Conservation (phyloP, 208 protist species). For the Leishmania amazonensis region DNA sequence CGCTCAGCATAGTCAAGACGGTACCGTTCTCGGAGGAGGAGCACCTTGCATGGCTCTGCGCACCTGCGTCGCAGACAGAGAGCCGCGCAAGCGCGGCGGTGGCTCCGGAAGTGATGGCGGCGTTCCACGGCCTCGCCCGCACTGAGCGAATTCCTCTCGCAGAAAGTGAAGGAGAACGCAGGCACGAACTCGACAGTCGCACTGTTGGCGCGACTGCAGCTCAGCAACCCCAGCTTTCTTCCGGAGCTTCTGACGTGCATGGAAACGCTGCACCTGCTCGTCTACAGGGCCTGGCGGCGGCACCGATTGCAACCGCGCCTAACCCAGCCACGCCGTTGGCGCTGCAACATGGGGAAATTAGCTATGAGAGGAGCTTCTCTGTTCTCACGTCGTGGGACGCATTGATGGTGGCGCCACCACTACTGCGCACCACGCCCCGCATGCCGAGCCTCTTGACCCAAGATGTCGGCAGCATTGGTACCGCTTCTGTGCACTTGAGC, state of each 20-base stretch:
- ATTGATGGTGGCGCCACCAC: constrained; percentile 20
- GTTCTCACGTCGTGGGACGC: constrained; percentile 24
- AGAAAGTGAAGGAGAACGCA: neutral
- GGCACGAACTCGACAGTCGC: neutral
- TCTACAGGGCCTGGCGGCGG: neutral
- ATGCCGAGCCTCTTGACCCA: neutral
- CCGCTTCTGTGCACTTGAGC: neutral
- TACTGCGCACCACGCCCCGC: constrained; percentile 4
- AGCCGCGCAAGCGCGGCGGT: neutral
- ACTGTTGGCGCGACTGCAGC: neutral
- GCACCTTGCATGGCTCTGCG: constrained; percentile 15
- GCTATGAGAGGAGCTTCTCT: constrained; percentile 18
- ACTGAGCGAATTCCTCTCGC: neutral
- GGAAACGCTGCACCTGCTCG: neutral
- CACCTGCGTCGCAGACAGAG: constrained; percentile 3
- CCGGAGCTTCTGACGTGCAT: neutral
- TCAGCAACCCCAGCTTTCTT: neutral
- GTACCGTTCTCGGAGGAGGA: constrained; percentile 19
- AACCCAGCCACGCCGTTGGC: neutral
- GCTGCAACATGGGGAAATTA: constrained; percentile 13
- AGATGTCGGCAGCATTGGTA: neutral
- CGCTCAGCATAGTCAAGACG: neutral
- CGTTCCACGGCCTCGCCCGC: neutral
- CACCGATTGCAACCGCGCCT: neutral
- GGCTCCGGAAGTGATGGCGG: neutral